Conservation (phyloP, 192 early-diverging fungal species). For the Umbelopsis isabellina region DNA sequence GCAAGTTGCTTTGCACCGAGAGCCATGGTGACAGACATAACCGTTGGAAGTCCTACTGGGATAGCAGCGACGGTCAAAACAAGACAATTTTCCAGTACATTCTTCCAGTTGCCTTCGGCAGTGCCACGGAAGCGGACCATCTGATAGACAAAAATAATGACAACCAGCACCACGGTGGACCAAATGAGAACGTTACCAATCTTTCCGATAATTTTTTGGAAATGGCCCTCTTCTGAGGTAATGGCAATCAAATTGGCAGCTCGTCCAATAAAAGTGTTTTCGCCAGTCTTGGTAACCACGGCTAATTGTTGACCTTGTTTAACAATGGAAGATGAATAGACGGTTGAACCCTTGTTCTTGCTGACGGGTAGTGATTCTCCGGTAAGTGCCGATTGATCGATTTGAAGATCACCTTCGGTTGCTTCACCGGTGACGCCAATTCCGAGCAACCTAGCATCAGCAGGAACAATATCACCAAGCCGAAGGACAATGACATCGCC, state of each 20-base stretch:
- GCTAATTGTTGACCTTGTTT: constrained; percentile 95
- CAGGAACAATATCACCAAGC: constrained; percentile 94
- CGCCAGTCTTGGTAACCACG: constrained; percentile 91
- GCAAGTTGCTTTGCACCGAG: constrained; percentile 92
- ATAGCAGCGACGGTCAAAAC: constrained; percentile 93
- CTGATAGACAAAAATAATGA: constrained; percentile 81
- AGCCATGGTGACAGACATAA: constrained; percentile 98
- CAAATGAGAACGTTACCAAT: constrained; percentile 94
- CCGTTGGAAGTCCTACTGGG: constrained; percentile 93
- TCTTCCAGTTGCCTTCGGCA: constrained; percentile 57
- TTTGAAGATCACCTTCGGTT: constrained; percentile 76
- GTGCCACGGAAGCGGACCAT: constrained; percentile 58
- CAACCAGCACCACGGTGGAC: constrained; percentile 75
- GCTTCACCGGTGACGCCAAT: constrained; percentile 78
- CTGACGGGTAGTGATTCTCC: constrained; percentile 92
- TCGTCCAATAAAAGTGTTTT: constrained; percentile 94
- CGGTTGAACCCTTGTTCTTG: constrained; percentile 80
- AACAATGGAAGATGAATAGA: constrained; percentile 92
- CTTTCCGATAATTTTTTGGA: constrained; percentile 92
- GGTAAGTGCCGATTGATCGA: constrained; percentile 94
- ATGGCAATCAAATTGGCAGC: constrained; percentile 92
- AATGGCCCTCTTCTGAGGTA: constrained; percentile 93
- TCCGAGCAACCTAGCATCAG: constrained; percentile 83
- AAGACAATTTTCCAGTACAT: constrained; percentile 72
- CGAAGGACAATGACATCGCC: constrained; percentile 89